Conservation (phyloP, 2,329 filamentous ascomycete species). For the Fusarium concolor region DNA sequence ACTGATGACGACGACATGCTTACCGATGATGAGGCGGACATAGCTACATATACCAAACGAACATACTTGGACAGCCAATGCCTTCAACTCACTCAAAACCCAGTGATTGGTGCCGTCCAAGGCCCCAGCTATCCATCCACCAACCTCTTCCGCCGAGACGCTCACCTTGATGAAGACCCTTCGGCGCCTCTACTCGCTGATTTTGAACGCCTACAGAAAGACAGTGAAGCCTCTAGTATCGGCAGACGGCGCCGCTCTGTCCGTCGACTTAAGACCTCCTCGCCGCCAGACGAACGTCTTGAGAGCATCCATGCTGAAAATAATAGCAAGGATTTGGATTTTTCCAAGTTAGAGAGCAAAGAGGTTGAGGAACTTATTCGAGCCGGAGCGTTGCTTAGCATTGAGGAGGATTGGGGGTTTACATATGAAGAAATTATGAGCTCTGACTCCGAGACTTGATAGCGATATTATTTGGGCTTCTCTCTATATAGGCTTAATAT, state of each 20-base stretch:
- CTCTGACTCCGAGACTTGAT: neutral
- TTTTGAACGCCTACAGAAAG: constrained; percentile 59
- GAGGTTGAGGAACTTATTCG: constrained; percentile 38
- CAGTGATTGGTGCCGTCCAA: constrained; percentile 66
- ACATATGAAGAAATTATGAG: constrained; percentile 48
- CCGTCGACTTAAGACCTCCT: constrained; percentile 43
- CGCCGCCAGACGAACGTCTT: constrained; percentile 15
- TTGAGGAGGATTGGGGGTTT: constrained; percentile 52
- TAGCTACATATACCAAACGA: constrained; percentile 43
- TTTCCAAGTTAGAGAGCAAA: constrained; percentile 29
- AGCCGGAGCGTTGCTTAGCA: constrained; percentile 46
- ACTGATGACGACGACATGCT: constrained; percentile 32
- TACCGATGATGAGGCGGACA: constrained; percentile 22
- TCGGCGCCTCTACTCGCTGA: constrained; percentile 58
- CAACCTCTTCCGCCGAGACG: constrained; percentile 60
- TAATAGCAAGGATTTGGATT: constrained; percentile 46
- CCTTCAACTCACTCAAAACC: constrained; percentile 58
- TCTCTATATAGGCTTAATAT: neutral
- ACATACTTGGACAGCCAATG: constrained; percentile 54
- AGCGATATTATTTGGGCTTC: neutral
- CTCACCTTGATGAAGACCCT: constrained; percentile 60
- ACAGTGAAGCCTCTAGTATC: constrained; percentile 49
- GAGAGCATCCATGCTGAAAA: constrained; percentile 45
- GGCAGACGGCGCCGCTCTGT: constrained; percentile 41
- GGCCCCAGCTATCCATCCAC: constrained; percentile 63